These are phyloP conservation scores for Aspergillus novofumigatus DNA, from an alignment of 2,329 filamentous ascomycete species.

Conservation along the genomic window DNA sequence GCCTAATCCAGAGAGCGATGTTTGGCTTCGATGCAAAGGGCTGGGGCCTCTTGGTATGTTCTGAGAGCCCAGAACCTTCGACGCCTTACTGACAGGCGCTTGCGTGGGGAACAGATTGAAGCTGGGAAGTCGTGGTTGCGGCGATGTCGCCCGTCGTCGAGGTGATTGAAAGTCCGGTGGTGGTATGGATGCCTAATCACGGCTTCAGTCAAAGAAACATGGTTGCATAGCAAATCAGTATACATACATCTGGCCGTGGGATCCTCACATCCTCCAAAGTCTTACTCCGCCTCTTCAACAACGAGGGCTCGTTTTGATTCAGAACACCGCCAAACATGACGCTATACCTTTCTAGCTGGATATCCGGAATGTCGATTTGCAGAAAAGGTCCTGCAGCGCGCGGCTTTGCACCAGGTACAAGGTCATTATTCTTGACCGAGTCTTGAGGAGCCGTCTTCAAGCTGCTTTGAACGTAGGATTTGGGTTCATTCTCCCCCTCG, in stretches of 20 bases:
- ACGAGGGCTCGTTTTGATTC: slow-evolving; percentile 37
- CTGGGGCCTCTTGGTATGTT: slow-evolving; percentile 27
- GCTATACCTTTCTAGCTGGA: slow-evolving; percentile 83
- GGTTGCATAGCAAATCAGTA: neutral
- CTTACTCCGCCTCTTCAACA: slow-evolving; percentile 35
- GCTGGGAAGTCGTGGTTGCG: slow-evolving; percentile 31
- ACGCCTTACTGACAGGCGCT: slow-evolving; percentile 27
- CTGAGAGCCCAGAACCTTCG: slow-evolving; percentile 27
- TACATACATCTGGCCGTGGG: slow-evolving; percentile 43
- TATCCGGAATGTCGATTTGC: slow-evolving; percentile 73
- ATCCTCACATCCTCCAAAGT: slow-evolving; percentile 50
- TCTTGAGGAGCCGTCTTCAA: neutral
- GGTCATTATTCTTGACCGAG: slow-evolving; percentile 4
- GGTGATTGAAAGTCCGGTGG: slow-evolving; percentile 17
- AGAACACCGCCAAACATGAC: slow-evolving; percentile 85
- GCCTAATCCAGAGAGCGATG: slow-evolving; percentile 8
- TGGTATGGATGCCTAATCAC: slow-evolving; percentile 1
- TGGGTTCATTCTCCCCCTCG: slow-evolving; percentile 17
- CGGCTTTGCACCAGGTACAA: slow-evolving; percentile 3
- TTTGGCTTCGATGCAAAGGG: slow-evolving; percentile 22
- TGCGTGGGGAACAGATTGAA: slow-evolving; percentile 37
- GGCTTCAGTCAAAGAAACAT: neutral
- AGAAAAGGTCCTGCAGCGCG: slow-evolving; percentile 44
- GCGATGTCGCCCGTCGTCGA: slow-evolving; percentile 35
- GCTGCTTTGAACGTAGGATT: slow-evolving; percentile 19